Percentiles rank a stretch among this genome's conserved stretches.
Conservation (phyloP, 2,329 filamentous ascomycete species). For the Fusarium phyllophilum region DNA sequence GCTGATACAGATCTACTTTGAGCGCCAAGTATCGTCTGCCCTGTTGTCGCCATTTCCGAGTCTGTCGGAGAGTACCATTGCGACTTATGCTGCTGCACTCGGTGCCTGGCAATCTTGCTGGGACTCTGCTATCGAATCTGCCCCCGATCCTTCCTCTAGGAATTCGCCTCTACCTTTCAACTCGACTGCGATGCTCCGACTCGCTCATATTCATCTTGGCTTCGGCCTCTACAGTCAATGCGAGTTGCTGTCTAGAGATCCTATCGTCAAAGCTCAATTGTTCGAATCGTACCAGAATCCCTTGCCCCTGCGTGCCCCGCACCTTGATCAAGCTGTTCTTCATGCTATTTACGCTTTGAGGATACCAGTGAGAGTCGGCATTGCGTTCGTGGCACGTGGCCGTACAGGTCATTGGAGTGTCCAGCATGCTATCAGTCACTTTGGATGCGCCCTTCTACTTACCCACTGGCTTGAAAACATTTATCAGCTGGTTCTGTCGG, state of each 20-base stretch:
- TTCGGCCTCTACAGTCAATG: not conserved
- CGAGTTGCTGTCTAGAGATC: not conserved
- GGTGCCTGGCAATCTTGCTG: not conserved
- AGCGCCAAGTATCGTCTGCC: constrained; percentile 9
- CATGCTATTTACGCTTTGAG: constrained; percentile 26
- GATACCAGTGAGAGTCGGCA: constrained; percentile 19
- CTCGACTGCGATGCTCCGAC: not conserved
- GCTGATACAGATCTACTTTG: constrained; percentile 18
- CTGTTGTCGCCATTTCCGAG: not conserved
- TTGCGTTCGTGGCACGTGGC: constrained; percentile 24
- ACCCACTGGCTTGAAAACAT: constrained; percentile 18
- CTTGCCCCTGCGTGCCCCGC: constrained; percentile 2
- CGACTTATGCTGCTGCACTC: not conserved
- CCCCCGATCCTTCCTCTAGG: not conserved
- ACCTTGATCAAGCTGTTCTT: constrained; percentile 20
- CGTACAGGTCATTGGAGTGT: constrained; percentile 27
- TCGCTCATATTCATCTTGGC: not conserved
- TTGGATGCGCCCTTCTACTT: constrained; percentile 23
- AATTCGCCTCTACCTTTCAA: not conserved
- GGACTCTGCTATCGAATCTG: not conserved
- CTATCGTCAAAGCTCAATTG: not conserved
- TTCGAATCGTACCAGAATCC: constrained; percentile 2
- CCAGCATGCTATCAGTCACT: constrained; percentile 21
- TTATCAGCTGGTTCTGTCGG: not conserved
- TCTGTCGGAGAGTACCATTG: not conserved